Conservation (phyloP, 1,284 basidiomycete species). For the Papiliotrema nemorosa region DNA sequence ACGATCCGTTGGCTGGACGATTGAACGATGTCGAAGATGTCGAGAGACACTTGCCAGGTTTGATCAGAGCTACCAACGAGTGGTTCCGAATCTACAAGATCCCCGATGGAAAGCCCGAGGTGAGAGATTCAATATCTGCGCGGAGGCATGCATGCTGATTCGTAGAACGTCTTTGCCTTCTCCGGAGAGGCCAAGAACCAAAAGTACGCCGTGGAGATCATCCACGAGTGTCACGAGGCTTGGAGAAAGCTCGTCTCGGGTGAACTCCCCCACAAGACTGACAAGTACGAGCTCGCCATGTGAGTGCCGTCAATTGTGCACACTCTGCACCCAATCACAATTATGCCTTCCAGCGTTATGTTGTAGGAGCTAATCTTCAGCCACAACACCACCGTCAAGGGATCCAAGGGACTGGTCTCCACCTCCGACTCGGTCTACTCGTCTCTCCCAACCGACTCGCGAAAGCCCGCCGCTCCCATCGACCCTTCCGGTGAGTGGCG, state of each 20-base stretch:
- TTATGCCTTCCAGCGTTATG: not conserved
- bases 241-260: conserved; percentile 92
- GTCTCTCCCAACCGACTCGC: conserved; percentile 70
- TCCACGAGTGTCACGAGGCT: conserved; percentile 97
- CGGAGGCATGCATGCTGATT: not conserved
- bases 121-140: conserved; percentile 13
- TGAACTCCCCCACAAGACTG: conserved; percentile 66
- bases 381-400: conserved; percentile 61
- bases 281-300: conserved; percentile 74
- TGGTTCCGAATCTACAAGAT: conserved; percentile 93
- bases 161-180: conserved; percentile 90
- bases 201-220: conserved; percentile 97
- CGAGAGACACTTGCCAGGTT: conserved; percentile 93
- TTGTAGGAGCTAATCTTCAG: conserved; percentile 31
- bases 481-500: conserved; percentile 73
- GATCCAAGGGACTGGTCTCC: conserved; percentile 67
- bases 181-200: conserved; percentile 99
- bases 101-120: conserved; percentile 94
- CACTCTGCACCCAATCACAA: not conserved
- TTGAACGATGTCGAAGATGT: conserved; percentile 99
- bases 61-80: conserved; percentile 94
- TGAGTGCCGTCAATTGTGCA: conserved; percentile 49
- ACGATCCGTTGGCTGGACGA: conserved; percentile 92
- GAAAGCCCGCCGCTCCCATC: conserved; percentile 76
- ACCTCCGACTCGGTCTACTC: conserved; percentile 65